phyloP scores from a whole-genome alignment of 1,284 basidiomycete genomes.

The Athelia sp. region DNA sequence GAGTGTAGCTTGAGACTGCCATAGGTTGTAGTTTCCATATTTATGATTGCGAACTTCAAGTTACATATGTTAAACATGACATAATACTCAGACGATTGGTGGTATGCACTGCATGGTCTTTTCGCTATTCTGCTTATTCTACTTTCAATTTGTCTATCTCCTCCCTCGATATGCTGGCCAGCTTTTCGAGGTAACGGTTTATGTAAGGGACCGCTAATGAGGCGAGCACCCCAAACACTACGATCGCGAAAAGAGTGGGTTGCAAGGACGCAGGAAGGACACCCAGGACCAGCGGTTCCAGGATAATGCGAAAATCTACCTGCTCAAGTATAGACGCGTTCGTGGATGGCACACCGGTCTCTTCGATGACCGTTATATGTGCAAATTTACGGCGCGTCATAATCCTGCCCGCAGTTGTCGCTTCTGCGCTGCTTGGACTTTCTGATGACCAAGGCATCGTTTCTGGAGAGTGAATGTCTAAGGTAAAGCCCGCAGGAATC shows the following conservation, averaged over 20 bases:
- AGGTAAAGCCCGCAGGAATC: slow-evolving; percentile 39
- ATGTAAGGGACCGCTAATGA: slow-evolving; percentile 23
- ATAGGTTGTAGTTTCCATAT: too few species aligned
- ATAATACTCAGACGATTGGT: background rate
- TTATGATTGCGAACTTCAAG: background rate
- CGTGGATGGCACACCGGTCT: slow-evolving; percentile 42
- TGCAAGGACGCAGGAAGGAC: slow-evolving; percentile 51
- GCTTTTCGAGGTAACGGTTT: slow-evolving; percentile 24
- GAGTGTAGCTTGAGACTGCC: slow-evolving; percentile 25
- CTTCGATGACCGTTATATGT: slow-evolving; percentile 45
- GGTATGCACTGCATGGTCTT: background rate
- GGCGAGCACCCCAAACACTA: slow-evolving; percentile 26
- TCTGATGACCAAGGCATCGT: slow-evolving; percentile 12
- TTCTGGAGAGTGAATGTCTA: slow-evolving; percentile 32
- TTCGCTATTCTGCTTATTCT: background rate
- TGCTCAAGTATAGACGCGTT: slow-evolving; percentile 11
- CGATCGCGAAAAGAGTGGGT: slow-evolving; percentile 35
- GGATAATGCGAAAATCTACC: slow-evolving; percentile 43
- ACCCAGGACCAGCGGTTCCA: slow-evolving; percentile 59
- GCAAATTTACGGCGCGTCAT: slow-evolving; percentile 43
- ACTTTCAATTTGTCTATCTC: slow-evolving; percentile 16
- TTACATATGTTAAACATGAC: too few species aligned
- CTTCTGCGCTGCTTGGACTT: slow-evolving; percentile 5
- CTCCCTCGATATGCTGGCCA: slow-evolving; percentile 27
- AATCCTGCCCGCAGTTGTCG: slow-evolving; percentile 5